Evolutionary conservation across 164 flowering plant genomes (phyloP).

Genomic region (Chloranthus sessilifolius): DNA sequence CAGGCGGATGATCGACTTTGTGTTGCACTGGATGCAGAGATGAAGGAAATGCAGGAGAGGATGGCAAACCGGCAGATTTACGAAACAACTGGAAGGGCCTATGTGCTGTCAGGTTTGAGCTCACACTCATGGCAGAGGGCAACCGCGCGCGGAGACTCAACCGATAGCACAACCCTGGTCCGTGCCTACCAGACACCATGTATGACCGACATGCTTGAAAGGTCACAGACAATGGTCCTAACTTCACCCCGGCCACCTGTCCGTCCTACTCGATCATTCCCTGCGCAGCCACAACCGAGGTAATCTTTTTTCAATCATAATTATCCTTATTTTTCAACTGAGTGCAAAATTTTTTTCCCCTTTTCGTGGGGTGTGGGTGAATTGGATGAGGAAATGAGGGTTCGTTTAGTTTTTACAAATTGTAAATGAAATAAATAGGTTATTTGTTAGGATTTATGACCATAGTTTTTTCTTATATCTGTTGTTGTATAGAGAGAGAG

Average conservation of each 20-base stretch:
- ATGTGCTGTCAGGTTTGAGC: slow-evolving; percentile 87
- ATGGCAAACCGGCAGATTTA: slow-evolving; percentile 73
- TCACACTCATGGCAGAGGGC: slow-evolving; percentile 99
- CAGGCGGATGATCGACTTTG: slow-evolving; percentile 62
- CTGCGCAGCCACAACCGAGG: slow-evolving; percentile 43
- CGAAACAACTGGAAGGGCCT: slow-evolving; percentile 86
- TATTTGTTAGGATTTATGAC: no score
- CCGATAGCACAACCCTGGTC: slow-evolving; percentile 49
- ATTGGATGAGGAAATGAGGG: no score
- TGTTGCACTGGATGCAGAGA: slow-evolving; percentile 60
- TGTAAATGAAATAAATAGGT: no score
- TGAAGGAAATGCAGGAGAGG: slow-evolving; percentile 84
- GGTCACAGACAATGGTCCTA: slow-evolving; percentile 60
- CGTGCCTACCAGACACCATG: slow-evolving; percentile 84
- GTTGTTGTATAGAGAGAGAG: no score
- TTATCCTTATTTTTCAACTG: no score
- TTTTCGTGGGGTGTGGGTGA: no score
- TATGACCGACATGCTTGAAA: slow-evolving; percentile 82
- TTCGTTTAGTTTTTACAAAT: no score
- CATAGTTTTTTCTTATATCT: no score
- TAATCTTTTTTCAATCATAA: no score
- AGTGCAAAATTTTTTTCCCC: no score
- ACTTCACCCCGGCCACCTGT: slow-evolving; percentile 31
- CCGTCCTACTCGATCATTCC: slow-evolving; percentile 40
- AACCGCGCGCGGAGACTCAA: slow-evolving; percentile 83